Conservation (phyloP, 192 early-diverging fungal species). For the Gonapodya prolifera region DNA sequence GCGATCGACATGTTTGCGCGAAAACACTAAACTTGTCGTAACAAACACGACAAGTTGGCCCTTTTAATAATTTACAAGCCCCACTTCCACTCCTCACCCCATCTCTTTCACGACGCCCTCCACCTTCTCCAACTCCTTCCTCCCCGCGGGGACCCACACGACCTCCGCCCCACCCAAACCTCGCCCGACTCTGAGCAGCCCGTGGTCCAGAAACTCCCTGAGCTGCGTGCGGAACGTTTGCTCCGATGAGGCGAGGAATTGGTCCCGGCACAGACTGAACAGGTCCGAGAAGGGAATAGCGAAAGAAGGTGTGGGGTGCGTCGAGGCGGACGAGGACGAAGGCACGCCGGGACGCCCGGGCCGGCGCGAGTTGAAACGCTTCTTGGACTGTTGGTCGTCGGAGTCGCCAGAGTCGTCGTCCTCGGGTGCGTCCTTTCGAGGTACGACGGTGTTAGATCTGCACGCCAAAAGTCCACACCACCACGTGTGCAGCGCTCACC, state of each 20-base stretch:
- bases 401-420: constrained; percentile 7
- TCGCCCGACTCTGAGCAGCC: constrained; percentile 59
- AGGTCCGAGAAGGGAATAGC: constrained; percentile 56
- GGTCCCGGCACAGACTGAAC: constrained; percentile 61
- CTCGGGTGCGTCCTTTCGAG: no score
- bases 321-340: constrained; percentile 8
- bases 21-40: no score
- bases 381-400: constrained; percentile 19
- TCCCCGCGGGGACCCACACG: constrained; percentile 60
- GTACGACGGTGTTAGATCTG: no score
- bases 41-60: no score
- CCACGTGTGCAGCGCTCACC: no score
- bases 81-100: background rate
- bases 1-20: no score
- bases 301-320: constrained; percentile 13
- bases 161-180: constrained; percentile 50
- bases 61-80: no score
- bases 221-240: constrained; percentile 80
- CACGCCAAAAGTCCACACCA: no score
- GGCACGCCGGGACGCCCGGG: constrained; percentile 8
- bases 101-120: constrained; percentile 41
- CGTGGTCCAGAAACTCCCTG: constrained; percentile 86
- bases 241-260: constrained; percentile 66
- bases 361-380: constrained; percentile 10
- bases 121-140: constrained; percentile 44